A percentile compares a stretch with the other conserved stretches of the same genome.
Evolutionary conservation across 164 flowering plant species (phyloP).

Genomic region (Macadamia integrifolia): DNA sequence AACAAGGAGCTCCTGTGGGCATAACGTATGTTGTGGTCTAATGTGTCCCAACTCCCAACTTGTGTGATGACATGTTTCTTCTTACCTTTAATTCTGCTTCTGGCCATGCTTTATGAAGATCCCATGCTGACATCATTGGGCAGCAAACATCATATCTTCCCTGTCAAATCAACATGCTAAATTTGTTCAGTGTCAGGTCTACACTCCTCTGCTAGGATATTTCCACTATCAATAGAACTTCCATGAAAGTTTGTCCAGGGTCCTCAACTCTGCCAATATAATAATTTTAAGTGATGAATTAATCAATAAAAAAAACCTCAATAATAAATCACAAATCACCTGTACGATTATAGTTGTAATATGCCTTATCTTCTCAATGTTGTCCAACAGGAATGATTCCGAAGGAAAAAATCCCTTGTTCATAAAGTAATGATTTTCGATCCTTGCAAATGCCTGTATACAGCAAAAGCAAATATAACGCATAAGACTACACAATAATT

Average conservation of each 20-base stretch:
- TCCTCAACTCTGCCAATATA: no score
- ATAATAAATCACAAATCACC: constrained; percentile 32
- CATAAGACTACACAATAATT: background rate
- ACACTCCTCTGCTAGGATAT: no score
- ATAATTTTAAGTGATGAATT: no score
- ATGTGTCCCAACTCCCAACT: no score
- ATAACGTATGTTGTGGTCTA: no score
- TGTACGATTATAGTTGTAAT: constrained; percentile 77
- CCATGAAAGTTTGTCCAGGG: no score
- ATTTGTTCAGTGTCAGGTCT: background rate
- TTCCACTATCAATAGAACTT: no score
- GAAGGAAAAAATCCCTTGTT: constrained; percentile 86
- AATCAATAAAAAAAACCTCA: no score
- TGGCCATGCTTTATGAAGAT: constrained; percentile 97
- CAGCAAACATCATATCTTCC: constrained; percentile 95
- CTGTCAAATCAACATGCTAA: constrained; percentile 34
- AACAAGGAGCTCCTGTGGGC: no score
- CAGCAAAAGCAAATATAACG: constrained; percentile 2
- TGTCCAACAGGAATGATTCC: constrained; percentile 82
- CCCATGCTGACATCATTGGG: constrained; percentile 99
- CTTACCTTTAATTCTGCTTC: constrained; percentile 87
- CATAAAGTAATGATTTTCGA: constrained; percentile 88
- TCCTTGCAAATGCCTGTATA: constrained; percentile 89
- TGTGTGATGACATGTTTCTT: background rate
- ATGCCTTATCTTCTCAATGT: constrained; percentile 85